Evolutionary conservation across 2,329 filamentous ascomycete species (phyloP), one percentile per base, ranked within the genome.

Genomic region (Atkinsonella texensis): DNA sequence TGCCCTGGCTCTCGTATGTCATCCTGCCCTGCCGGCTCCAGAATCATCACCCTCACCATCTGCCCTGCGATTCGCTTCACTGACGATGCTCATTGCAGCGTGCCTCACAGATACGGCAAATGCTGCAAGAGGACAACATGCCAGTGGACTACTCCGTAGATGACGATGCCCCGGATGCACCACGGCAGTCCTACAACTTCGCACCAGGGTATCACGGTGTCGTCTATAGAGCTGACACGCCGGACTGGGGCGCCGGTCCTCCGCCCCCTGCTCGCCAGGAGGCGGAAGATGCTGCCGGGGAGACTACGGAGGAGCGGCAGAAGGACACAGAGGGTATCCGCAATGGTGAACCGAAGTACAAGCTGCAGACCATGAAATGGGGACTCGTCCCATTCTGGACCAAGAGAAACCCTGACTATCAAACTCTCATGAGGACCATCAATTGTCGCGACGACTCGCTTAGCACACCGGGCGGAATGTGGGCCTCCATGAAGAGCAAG

Each of bases 361-460:
- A 87, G 66, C 72, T 98, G 9, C 89, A 96, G 65, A 76, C 83
- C 2, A 97, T 97, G 87, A 91, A 89, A 76, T 98, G 93, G 93
- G 93, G 91, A 0, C 76, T 98, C 7, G 75, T 97, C 13, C 91
- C 93, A 0, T 95, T 85, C 67, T 97, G 91, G 91, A 94, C 87
- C 3, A 95, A 91, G 70, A 77, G 84, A 12, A 83, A 83, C 49
- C 87, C 89, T 0, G 82, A 89, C 62, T 91, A 93, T 61, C 75
- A 79, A 28, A 81, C 82, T 1, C 75, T 89, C 66, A 76, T 95
- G 74, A 88, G 85, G 62, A 95, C 89, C 0, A 97, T 97, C 67
- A 97, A 98, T 68, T 97, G 91, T 65, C 83, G 91, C 3, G 87
- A 91, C 62, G 91, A 97, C 67, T 93, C 88, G 1, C 72, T 97